Evolutionary conservation across 768 basidiomycete genomes (phyloP).

Genomic region (Mycena rebaudengoi): DNA sequence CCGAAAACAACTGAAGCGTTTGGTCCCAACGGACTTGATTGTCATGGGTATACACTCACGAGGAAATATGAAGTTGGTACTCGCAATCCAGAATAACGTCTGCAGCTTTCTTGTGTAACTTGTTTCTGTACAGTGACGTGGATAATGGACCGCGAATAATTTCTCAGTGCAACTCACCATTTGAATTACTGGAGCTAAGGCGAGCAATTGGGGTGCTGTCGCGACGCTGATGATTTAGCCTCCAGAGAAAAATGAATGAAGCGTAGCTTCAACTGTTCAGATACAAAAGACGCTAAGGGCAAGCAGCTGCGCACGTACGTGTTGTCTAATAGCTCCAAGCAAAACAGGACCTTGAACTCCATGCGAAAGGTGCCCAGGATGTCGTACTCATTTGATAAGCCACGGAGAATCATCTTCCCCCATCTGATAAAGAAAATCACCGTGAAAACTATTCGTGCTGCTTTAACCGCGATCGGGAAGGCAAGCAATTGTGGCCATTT

Average conservation of each 20-base stretch:
- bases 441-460: neutral
- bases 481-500: neutral
- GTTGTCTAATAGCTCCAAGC: conserved; percentile 7
- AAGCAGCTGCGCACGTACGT: neutral
- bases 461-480: conserved; percentile 3
- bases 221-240: neutral
- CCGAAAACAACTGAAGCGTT: neutral
- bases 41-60: no score
- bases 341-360: neutral
- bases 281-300: neutral
- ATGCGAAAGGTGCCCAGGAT: neutral
- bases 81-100: conserved; percentile 7
- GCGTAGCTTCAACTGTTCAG: neutral
- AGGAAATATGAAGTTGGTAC: conserved; percentile 11
- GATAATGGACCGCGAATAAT: neutral
- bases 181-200: neutral
- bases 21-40: no score
- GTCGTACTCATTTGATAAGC: neutral
- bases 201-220: neutral
- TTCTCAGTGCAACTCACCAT: neutral
- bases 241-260: conserved; percentile 5
- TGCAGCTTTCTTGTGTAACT: neutral
- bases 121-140: no score
- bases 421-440: conserved; percentile 1
- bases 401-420: neutral